Base-by-base conservation (phyloP, 2,329 filamentous ascomycete genomes). In the Dissoconium aciculare region DNA sequence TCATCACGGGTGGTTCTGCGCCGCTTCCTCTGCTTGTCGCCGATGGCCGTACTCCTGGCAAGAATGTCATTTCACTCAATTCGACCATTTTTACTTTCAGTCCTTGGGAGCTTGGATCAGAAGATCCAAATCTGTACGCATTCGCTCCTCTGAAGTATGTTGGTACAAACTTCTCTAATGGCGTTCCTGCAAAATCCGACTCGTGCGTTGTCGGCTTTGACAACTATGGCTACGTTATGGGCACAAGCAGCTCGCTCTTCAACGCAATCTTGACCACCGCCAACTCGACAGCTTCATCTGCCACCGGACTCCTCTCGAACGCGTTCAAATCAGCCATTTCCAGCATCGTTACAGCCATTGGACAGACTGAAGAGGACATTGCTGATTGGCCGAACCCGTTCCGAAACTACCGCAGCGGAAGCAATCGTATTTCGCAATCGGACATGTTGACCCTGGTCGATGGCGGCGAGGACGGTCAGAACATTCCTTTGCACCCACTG, bases 241-340 rank as follows among this genome's bases (percentile, higher is more conserved):
- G 84, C 30, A 92, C 84, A 0, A 83, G 77, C 13, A 82, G 76
- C 1, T 78, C 79, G 1, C 64, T 93, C 2, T 93, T 93, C 66
- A 93, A 92, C 58, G 63, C 74, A 45, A 69, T 80, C 45, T 57
- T 92, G 11, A 62, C 84, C 3, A 57, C 71, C 8, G 60, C 87
- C 33, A 67, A 81, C 40, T 15, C 8, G n/a, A 45, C 51, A 4
- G 47, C 53, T 6, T n/a, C n/a, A n/a, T n/a, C n/a, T n/a, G 53
- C 55, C 13, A 54, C 58, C 15, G 50, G 67, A 2, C 50, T 59
- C 1, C 35, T 52, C 19, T 33, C 39, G 2, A 50, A 47, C 4
- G 53, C 66, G 17, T 54, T 82, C 21, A 60, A 65, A 30, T 45
- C 59, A 4, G 63, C 66, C 12, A 44, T 80, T 10, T 49, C 53